Evolutionary conservation across 225 moss, liverwort and hornwort genomes (phyloP).

Genomic region (Physcomitrium patens): DNA sequence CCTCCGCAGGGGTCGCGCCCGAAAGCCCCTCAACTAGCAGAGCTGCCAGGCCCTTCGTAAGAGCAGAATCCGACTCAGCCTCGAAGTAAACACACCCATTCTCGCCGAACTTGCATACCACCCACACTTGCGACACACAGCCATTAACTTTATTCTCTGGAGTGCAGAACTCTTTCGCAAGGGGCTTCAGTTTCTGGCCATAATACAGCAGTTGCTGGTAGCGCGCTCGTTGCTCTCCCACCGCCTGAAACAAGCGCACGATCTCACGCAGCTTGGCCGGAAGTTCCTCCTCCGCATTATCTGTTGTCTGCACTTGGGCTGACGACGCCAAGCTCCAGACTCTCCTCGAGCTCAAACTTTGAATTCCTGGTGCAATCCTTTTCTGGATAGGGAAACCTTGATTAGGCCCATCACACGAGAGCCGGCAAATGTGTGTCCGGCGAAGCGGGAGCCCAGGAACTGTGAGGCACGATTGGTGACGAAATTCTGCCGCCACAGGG

Average conservation of each 20-base stretch:
- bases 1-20: conserved; percentile 71
- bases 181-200: conserved; percentile 74
- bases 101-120: conserved; percentile 52
- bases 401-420: conserved; percentile 21
- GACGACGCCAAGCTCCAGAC: conserved; percentile 42
- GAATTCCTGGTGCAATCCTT: conserved; percentile 8
- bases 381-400: background rate
- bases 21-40: conserved; percentile 89
- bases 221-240: conserved; percentile 78
- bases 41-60: conserved; percentile 91
- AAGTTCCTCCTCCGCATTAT: conserved; percentile 44
- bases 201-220: conserved; percentile 96
- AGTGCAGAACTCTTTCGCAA: conserved; percentile 63
- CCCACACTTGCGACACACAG: conserved; percentile 98
- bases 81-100: conserved; percentile 68
- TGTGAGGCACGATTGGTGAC: background rate
- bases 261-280: conserved; percentile 75
- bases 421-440: conserved; percentile 13
- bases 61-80: conserved; percentile 90
- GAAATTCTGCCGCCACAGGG: conserved; percentile 6
- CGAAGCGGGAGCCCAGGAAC: conserved; percentile 22
- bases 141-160: conserved; percentile 91
- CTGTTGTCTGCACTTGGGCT: conserved; percentile 38
- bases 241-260: conserved; percentile 76
- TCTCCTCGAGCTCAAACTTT: conserved; percentile 14